Evolutionary conservation across 1,284 basidiomycete genomes (phyloP).

Genomic region (Ustilago vetiveriae): DNA sequence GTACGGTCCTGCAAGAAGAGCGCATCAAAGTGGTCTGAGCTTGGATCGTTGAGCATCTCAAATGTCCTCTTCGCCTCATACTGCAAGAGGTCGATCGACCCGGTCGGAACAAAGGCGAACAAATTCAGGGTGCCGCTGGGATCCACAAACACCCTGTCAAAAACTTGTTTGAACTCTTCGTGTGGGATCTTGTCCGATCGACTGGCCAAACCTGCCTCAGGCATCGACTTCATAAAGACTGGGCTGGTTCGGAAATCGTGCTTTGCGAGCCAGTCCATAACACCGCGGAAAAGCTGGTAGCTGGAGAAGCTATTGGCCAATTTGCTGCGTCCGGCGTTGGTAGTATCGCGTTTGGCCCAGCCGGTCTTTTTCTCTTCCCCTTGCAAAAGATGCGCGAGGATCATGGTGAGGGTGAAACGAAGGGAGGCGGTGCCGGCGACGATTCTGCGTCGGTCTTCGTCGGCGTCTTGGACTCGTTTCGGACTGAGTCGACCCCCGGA

Average conservation of each 20-base stretch:
- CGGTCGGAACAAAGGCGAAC: conserved; percentile 68
- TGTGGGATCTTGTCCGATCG: conserved; percentile 62
- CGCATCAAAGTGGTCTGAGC: conserved; percentile 76
- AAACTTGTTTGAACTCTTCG: conserved; percentile 64
- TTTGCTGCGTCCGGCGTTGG: conserved; percentile 68
- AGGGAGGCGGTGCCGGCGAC: conserved; percentile 71
- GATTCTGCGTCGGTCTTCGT: conserved; percentile 31
- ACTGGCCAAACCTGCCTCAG: conserved; percentile 48
- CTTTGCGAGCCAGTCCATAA: conserved; percentile 77
- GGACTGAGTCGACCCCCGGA: conserved; percentile 67
- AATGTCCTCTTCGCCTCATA: conserved; percentile 59
- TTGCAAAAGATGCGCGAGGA: conserved; percentile 65
- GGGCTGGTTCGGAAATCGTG: conserved; percentile 76
- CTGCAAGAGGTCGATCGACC: conserved; percentile 77
- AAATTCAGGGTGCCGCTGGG: conserved; percentile 82
- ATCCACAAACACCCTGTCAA: conserved; percentile 77
- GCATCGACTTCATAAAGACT: conserved; percentile 73
- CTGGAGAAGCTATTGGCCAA: conserved; percentile 80
- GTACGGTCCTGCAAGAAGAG: conserved; percentile 73
- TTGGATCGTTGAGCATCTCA: conserved; percentile 62
- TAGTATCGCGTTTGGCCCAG: conserved; percentile 25
- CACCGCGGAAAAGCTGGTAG: conserved; percentile 85
- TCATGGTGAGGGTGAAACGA: conserved; percentile 72
- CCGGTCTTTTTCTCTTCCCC: conserved; percentile 65
- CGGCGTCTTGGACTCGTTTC: conserved; percentile 5